These are phyloP conservation scores for Pouteria glomerata DNA, from an alignment of 148 eudicot genomes.

Conservation along the genomic window DNA sequence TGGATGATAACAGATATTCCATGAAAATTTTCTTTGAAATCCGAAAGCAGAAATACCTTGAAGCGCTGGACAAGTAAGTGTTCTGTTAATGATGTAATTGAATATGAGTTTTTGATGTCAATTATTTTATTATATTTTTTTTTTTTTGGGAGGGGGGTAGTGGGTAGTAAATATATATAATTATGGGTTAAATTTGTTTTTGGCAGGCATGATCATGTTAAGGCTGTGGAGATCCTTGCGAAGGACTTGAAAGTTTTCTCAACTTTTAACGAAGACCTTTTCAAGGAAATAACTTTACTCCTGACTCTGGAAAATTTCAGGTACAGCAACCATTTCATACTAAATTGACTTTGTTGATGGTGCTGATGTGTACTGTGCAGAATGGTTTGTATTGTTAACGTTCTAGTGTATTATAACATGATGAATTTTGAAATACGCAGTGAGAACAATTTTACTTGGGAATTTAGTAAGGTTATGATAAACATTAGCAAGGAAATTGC, in stretches of 20 bases:
- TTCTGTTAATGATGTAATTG: not conserved
- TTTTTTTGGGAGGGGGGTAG: too few relatives aligned
- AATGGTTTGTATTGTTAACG: not conserved
- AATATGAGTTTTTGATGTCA: not conserved
- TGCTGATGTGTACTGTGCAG: not conserved
- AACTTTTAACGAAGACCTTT: conserved; percentile 45
- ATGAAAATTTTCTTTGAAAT: conserved; percentile 68
- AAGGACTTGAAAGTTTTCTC: conserved; percentile 61
- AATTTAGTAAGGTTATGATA: too few relatives aligned
- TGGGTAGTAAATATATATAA: not conserved
- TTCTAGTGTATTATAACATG: not conserved
- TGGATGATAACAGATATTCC: conserved; percentile 63
- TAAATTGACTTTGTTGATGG: not conserved
- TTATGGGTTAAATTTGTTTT: not conserved
- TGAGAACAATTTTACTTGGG: not conserved
- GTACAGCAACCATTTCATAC: conserved; percentile 18
- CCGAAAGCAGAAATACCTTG: conserved; percentile 69
- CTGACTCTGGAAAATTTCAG: conserved; percentile 50
- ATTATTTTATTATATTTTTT: not conserved
- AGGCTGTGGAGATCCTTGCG: conserved; percentile 55
- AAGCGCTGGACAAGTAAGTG: conserved; percentile 56
- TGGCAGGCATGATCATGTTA: conserved; percentile 42
- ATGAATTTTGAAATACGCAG: not conserved
- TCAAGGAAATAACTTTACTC: conserved; percentile 53
- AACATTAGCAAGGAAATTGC: too few relatives aligned